These are phyloP conservation scores for Kodamaea hsintzibuensis DNA, from an alignment of 805 yeast genomes.

Conservation along the genomic window DNA sequence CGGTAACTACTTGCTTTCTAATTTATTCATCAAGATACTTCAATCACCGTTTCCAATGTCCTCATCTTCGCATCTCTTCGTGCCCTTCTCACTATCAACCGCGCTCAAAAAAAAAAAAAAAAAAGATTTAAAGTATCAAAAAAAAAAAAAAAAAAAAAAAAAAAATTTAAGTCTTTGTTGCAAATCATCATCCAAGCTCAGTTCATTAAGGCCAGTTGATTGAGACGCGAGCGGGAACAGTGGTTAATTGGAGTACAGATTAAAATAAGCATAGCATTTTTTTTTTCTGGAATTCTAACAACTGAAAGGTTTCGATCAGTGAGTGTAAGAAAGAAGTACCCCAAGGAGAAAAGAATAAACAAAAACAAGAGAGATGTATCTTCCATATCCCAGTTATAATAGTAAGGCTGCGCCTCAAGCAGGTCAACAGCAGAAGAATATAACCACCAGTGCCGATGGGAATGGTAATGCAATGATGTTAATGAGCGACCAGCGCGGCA, in stretches of 20 bases:
- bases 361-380: slow-evolving; percentile 3
- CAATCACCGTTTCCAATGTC: no score
- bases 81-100: no score
- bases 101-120: no score
- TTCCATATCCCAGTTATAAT: slow-evolving; percentile 7
- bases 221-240: neutral
- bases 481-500: slow-evolving; percentile 2
- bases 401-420: neutral
- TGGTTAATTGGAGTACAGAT: neutral
- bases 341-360: neutral
- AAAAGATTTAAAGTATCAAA: no score
- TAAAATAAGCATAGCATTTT: neutral
- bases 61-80: no score
- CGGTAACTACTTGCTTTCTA: no score
- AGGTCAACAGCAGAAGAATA: neutral
- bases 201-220: neutral
- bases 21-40: no score
- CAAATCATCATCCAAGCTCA: neutral
- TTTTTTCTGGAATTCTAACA: neutral
- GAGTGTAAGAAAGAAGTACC: neutral
- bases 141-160: no score
- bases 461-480: slow-evolving; percentile 1
- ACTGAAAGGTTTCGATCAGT: neutral
- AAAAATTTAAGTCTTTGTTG: neutral
- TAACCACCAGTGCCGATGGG: neutral